Conservation (phyloP, 257 asterid genomes). For the Solanum pennellii region DNA sequence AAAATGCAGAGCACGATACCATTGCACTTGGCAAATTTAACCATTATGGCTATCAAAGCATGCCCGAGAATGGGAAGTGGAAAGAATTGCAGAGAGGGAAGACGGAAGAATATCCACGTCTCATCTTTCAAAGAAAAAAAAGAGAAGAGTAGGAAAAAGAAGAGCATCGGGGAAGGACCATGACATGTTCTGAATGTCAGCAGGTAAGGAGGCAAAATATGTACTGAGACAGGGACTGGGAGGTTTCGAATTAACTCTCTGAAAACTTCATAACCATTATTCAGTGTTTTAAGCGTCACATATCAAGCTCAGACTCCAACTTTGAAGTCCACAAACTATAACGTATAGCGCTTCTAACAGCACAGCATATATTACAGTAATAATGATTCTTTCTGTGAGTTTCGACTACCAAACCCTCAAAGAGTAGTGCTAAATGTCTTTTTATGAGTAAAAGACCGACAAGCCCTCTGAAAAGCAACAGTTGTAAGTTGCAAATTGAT, state of each 20-base stretch:
- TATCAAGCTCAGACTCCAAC: not conserved
- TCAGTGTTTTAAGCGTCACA: not conserved
- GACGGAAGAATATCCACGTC: not conserved
- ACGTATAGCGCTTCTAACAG: not conserved
- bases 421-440: not conserved
- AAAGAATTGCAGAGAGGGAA: not conserved
- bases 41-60: not conserved
- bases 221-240: not conserved
- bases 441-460: not conserved
- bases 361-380: not conserved
- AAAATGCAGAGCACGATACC: not conserved
- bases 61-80: not conserved
- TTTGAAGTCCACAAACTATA: not conserved
- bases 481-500: not conserved
- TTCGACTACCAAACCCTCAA: not conserved
- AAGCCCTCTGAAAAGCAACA: not conserved
- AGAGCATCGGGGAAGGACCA: not conserved
- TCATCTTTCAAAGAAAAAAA: not conserved
- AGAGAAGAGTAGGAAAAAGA: not conserved
- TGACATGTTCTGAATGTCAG: not conserved
- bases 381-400: not conserved
- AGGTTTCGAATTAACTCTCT: not conserved
- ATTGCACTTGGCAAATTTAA: not conserved
- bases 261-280: not conserved
- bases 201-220: not conserved